Base-by-base conservation (phyloP, 139 green algal genomes). In the Closterium sp. region DNA sequence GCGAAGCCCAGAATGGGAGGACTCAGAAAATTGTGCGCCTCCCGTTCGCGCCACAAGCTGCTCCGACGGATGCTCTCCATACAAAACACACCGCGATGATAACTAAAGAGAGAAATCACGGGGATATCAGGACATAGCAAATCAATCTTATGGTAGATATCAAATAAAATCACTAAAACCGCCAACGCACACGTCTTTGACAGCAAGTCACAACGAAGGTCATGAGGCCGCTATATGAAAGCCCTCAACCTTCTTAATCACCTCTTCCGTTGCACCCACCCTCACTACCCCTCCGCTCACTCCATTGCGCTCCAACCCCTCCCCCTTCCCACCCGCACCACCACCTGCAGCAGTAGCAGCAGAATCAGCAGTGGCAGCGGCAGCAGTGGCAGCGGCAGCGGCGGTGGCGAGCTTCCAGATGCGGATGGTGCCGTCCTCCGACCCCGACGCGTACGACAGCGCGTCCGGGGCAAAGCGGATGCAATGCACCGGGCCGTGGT, bases 401-500 rank as follows among this genome's bases (percentile, higher is more conserved):
- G 31, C 31, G 21, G 84, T 16, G 21, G 86, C 32, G 12, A 36
- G 28, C 32, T 87, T 89, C 98, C 98, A 99, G 86, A 99, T 97
- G 43, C 98, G 95, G 32, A 99, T 99, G 1, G 97, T 99, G 16
- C 98, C 98, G 92, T 99, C 98, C 89, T 99, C 98, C 8, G 95
- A 98, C 12, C 98, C 98, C 8, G 96, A 98, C 0, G 98, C 97
- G 93, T 98, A 99, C 3, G 96, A 96, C 36, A 97, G 95, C 4
- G 97, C 97, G 3, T 95, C 96, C 3, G 98, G 98, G 6, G 97
- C 96, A 96, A 99, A 99, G 8, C 97, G 96, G 31, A 99, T 95
- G 33, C 94, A 97, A 94, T 99, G 98, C 33, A 99, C 97, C 0
- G 98, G 98, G 0, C 98, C 98, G 93, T 99, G 98, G 94, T 99